Percentiles rank a stretch among this genome's conserved stretches.
phyloP scores from a whole-genome alignment of 129 eudicot genomes.

The carrot (Daucus carota) region DH1_v3.0 NC_030383.2:8895001-8895500 shows the following conservation, averaged over 20 bases:
- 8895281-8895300: slow-evolving; percentile 43
- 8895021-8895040: slow-evolving; percentile 24
- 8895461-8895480: slow-evolving; percentile 42
- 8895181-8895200: slow-evolving; percentile 25
- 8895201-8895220: slow-evolving; percentile 38
- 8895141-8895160: slow-evolving; percentile 28
- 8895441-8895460: slow-evolving; percentile 24
- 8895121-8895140: slow-evolving; percentile 20
- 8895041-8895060: slow-evolving; percentile 32
- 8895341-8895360: slow-evolving; percentile 23
- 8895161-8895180: slow-evolving; percentile 46
- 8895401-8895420: slow-evolving; percentile 27
- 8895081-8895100: slow-evolving; percentile 37
- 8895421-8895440: slow-evolving; percentile 28
- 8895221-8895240: slow-evolving; percentile 47
- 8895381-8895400: slow-evolving; percentile 26
- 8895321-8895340: slow-evolving; percentile 30
- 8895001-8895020: slow-evolving; percentile 43
- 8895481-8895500: slow-evolving; percentile 44
- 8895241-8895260: slow-evolving; percentile 34
- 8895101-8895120: slow-evolving; percentile 35
- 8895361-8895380: slow-evolving; percentile 22
- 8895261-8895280: slow-evolving; percentile 44
- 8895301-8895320: slow-evolving; percentile 18
- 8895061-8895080: slow-evolving; percentile 34